Evolutionary conservation across 163 green algal species (phyloP), one percentile per base, ranked within the genome.

Genomic region (Prototheca cutis): DNA sequence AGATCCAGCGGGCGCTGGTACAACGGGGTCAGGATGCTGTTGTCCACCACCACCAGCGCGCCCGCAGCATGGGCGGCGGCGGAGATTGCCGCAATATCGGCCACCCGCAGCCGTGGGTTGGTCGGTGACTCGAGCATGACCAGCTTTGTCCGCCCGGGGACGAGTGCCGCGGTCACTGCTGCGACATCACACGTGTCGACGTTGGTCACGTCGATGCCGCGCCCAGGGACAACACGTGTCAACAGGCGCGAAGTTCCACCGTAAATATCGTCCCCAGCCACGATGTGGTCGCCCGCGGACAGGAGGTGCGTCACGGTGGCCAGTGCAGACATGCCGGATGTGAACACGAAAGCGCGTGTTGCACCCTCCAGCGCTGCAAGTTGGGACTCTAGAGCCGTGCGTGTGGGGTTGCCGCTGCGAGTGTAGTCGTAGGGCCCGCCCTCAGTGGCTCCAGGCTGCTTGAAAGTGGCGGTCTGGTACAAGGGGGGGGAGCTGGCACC

Each of bases 261-360:
- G 60, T 99, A 99, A 25, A 99, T 81, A 70, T 98, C 93, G 55
- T 98, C 89, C 2, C 91, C 93, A 10, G 88, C 85, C 40, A 97
- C 70, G 25, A 98, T 84, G 55, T 93, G 84, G 39, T 86, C 79
- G 3, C 85, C 85, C 0, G 60, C 25, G 2, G 60, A 36, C 53
- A 89, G 76, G 45, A 95, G 75, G 33, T 84, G 65, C 53, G 82
- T 77, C 21, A 88, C 84, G 1, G 75, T 79, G 4, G 80, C 70
- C 32, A 99, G 71, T 6, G 93, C 90, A 18, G 90, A 82, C 93
- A 98, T 99, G 42, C 93, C 93, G 28, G 77, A 91, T 21, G 83
- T 81, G 65, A 97, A 99, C 13, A 86, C 90, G 62, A 97, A 90
- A 0, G 78, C 80, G 3, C 84, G 65, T 53, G 87, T 73, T 1